Conservation (phyloP, 2,329 filamentous ascomycete species). For the Cercospora sesami region DNA sequence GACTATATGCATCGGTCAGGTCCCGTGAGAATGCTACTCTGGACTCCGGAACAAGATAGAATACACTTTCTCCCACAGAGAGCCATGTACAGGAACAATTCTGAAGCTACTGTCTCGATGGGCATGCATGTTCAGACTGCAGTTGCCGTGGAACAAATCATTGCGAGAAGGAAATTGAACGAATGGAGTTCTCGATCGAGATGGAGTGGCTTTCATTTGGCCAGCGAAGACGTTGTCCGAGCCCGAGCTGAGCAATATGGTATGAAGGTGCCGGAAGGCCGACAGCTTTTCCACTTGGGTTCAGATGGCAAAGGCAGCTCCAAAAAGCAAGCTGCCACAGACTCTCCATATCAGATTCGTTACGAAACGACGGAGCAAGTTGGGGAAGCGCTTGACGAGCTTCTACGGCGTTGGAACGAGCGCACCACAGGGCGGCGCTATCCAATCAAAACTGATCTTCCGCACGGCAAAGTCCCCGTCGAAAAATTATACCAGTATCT, state of each 20-base stretch:
- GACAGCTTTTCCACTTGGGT: neutral
- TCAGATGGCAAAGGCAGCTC: neutral
- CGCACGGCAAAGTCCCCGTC: neutral
- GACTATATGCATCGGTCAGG: slow-evolving; percentile 68
- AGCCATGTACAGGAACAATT: slow-evolving; percentile 4
- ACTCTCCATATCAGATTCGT: slow-evolving; percentile 6
- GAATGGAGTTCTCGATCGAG: slow-evolving; percentile 4
- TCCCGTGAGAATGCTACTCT: slow-evolving; percentile 74
- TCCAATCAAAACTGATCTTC: neutral
- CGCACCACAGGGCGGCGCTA: neutral
- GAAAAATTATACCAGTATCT: slow-evolving; percentile 1
- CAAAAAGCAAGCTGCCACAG: neutral
- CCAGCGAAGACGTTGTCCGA: slow-evolving; percentile 45
- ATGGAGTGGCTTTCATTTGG: slow-evolving; percentile 13
- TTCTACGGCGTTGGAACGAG: slow-evolving; percentile 2
- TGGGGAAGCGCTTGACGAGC: neutral
- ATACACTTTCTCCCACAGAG: slow-evolving; percentile 59
- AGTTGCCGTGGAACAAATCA: slow-evolving; percentile 19
- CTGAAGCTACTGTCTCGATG: slow-evolving; percentile 51
- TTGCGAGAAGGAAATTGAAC: neutral
- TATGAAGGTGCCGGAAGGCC: slow-evolving; percentile 14
- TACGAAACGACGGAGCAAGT: slow-evolving; percentile 7
- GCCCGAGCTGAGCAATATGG: slow-evolving; percentile 39
- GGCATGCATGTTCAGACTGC: slow-evolving; percentile 56
- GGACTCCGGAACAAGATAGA: slow-evolving; percentile 65